Base-by-base conservation (phyloP, 164 flowering plant genomes). In the Sextonia rubra region DNA sequence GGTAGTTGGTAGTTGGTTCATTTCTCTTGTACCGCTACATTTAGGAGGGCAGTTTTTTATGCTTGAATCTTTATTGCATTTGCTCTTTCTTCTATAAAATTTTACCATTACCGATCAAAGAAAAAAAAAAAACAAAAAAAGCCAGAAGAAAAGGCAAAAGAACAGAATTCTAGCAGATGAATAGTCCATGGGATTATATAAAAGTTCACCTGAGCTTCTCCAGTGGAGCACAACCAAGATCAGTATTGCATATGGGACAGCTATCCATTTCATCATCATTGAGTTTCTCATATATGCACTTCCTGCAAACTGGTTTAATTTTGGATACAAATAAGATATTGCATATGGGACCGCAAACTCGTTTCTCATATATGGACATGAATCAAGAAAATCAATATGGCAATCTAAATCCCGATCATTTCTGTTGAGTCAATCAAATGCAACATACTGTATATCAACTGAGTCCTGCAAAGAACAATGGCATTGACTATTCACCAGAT, bases 181-280 rank as follows among this genome's bases (percentile, higher is more conserved):
- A 15, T 52, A 52, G 11, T 52, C n/a, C 58, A 52, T 15, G 3
- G 58, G 58, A 52, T 52, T 15, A 52, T 20, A 52, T 37, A 37
- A 52, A 32, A 70, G 67, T 75, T 14, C 22, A 91, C 99, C 99
- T 89, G 72, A 95, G 87, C 78, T 91, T 95, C 73, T 95, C 98
- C 80, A 82, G 79, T 23, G 99, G 97, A 70, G 74, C 80, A 79
- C 91, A 83, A 15, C 99, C 99, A 48, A 95, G 85, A 80, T 90
- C 91, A 67, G 86, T 83, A 30, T 89, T 82, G 88, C 99, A 95
- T 55, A 91, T 83, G 29, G 99, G 99, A 73, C 99, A 95, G 78
- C 83, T 82, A 68, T 95, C 96, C n/a, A 75, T 69, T 74, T 86
- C 99, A 71, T 90, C 98, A 75, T 52, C n/a, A 20, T 52, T 52